phyloP scores from a whole-genome alignment of 192 early-diverging fungal genomes.

The Obelidium mucronatum region DNA sequence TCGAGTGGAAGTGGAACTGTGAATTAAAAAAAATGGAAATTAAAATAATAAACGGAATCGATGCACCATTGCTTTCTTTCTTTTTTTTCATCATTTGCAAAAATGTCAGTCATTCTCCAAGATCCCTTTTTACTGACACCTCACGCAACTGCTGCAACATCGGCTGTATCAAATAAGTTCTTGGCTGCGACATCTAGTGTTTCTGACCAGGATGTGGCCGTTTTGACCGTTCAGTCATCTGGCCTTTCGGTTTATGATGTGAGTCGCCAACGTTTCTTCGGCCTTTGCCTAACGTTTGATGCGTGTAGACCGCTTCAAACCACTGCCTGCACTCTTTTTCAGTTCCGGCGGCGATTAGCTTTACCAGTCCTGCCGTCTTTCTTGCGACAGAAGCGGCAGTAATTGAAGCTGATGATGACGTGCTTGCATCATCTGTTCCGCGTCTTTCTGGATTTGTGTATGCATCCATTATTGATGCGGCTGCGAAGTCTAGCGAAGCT shows the following conservation, averaged over 20 bases:
- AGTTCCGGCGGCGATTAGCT: slow-evolving; percentile 4
- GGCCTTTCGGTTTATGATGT: slow-evolving; percentile 25
- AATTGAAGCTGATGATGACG: neutral
- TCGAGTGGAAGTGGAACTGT: too few species aligned
- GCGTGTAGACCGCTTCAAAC: neutral
- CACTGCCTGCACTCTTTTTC: slow-evolving; percentile 34
- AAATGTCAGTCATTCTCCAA: neutral
- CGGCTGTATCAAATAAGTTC: neutral
- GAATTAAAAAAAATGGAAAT: too few species aligned
- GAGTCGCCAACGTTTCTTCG: neutral
- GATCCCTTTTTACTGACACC: neutral
- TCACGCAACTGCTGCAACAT: neutral
- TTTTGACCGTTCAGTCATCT: slow-evolving; percentile 20
- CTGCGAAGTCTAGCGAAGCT: neutral
- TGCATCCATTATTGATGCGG: neutral
- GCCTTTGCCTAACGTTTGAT: neutral
- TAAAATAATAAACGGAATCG: too few species aligned
- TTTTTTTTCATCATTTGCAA: neutral
- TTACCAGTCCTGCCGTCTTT: neutral
- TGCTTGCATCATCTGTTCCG: neutral
- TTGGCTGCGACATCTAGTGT: neutral
- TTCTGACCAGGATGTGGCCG: neutral
- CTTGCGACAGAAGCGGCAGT: neutral
- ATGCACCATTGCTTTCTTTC: neutral
- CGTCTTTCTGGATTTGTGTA: slow-evolving; percentile 18